A percentile compares a stretch with the other conserved stretches of the same genome.
phyloP scores from a whole-genome alignment of 1,284 basidiomycete genomes.

The Malassezia sympodialis region DNA sequence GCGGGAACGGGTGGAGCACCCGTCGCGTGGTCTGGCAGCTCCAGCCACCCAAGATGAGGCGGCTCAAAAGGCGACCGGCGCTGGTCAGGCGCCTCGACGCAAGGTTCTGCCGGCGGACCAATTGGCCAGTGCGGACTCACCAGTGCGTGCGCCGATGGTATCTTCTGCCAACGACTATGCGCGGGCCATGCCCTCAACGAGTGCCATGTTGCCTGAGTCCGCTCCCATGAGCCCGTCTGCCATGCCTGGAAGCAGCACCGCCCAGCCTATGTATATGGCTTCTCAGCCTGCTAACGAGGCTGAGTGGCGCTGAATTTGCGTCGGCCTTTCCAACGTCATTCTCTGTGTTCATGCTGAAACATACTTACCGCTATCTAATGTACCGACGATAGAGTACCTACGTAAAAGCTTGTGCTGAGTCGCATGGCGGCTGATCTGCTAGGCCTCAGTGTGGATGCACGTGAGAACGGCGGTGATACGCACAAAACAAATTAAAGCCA shows the following conservation, averaged over 20 bases:
- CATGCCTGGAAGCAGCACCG: neutral
- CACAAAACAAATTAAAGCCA: neutral
- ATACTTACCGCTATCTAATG: slow-evolving; percentile 1
- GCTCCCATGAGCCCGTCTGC: slow-evolving; percentile 1
- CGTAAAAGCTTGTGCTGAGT: neutral
- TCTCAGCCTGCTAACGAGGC: slow-evolving; percentile 10
- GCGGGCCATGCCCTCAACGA: slow-evolving; percentile 1
- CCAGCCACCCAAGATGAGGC: slow-evolving; percentile 14
- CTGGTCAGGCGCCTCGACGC: slow-evolving; percentile 39
- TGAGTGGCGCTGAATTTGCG: slow-evolving; percentile 5
- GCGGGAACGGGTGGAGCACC: slow-evolving; percentile 33
- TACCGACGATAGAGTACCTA: neutral
- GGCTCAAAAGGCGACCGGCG: slow-evolving; percentile 22
- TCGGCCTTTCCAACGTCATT: neutral
- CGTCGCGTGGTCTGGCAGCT: slow-evolving; percentile 18
- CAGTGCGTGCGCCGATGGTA: neutral
- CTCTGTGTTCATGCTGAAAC: slow-evolving; percentile 1
- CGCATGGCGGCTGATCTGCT: neutral
- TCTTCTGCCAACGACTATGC: slow-evolving; percentile 8
- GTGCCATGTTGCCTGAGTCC: neutral
- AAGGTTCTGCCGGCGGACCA: slow-evolving; percentile 36
- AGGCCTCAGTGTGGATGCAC: neutral
- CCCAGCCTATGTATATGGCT: neutral
- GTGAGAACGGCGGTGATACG: neutral
- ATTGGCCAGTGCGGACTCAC: neutral